These are phyloP conservation scores for Geosmithia flava DNA, from an alignment of 2,329 filamentous ascomycete species.

Conservation along the genomic window DNA sequence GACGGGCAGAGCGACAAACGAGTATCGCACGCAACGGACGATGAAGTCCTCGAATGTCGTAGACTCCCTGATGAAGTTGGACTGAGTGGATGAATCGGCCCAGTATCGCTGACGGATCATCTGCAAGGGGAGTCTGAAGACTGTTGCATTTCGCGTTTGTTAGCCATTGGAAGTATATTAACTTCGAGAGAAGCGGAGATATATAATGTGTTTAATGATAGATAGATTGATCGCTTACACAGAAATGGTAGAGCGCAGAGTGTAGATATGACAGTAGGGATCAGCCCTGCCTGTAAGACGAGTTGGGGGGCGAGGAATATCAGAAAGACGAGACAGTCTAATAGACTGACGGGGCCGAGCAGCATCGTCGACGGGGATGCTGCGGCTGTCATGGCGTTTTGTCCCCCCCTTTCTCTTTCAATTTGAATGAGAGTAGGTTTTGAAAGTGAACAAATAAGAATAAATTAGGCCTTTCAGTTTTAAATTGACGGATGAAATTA, in stretches of 20 bases:
- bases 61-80: slow-evolving; percentile 56
- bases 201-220: neutral
- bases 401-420: neutral
- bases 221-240: slow-evolving; percentile 28
- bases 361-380: slow-evolving; percentile 42
- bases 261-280: slow-evolving; percentile 43
- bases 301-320: slow-evolving; percentile 61
- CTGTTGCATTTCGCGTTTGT: neutral
- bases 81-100: slow-evolving; percentile 15
- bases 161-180: too few relatives aligned
- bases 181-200: too few relatives aligned
- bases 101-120: slow-evolving; percentile 18
- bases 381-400: neutral
- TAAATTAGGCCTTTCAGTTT: too few relatives aligned
- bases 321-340: slow-evolving; percentile 66
- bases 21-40: slow-evolving; percentile 65
- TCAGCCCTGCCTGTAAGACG: slow-evolving; percentile 52
- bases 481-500: too few relatives aligned
- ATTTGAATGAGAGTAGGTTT: too few relatives aligned
- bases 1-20: slow-evolving; percentile 59
- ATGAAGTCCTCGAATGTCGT: slow-evolving; percentile 67
- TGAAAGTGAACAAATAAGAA: too few relatives aligned
- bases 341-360: slow-evolving; percentile 58
- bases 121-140: slow-evolving; percentile 13
- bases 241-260: slow-evolving; percentile 58